Evolutionary conservation across 129 eudicot genomes (phyloP).

Genomic region (Flaveria trinervia): DNA sequence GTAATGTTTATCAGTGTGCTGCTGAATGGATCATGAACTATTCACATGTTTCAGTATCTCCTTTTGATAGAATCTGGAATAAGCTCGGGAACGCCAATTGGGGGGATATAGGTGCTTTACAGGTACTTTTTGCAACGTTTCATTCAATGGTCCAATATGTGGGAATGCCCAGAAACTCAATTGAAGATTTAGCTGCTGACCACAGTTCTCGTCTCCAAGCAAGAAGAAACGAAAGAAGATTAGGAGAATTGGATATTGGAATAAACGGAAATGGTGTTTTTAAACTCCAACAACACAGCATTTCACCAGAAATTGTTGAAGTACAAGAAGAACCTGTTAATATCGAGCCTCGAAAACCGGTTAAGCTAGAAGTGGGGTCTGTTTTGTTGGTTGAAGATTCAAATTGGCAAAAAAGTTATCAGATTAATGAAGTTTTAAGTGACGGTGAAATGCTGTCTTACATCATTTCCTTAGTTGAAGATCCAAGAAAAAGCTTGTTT

Average conservation of each 20-base stretch:
- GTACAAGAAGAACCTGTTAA: slow-evolving; percentile 67
- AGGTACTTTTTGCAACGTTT: slow-evolving; percentile 85
- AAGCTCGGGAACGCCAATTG: slow-evolving; percentile 95
- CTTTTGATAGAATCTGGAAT: slow-evolving; percentile 91
- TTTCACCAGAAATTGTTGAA: slow-evolving; percentile 94
- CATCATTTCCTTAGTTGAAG: slow-evolving; percentile 61
- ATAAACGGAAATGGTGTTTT: slow-evolving; percentile 71
- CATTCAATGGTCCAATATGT: slow-evolving; percentile 75
- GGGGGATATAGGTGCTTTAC: slow-evolving; percentile 93
- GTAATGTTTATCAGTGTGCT: slow-evolving; percentile 74
- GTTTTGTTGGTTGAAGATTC: slow-evolving; percentile 77
- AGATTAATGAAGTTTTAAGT: slow-evolving; percentile 50
- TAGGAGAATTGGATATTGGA: slow-evolving; percentile 61
- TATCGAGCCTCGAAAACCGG: slow-evolving; percentile 46
- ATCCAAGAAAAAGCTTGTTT: slow-evolving; percentile 57
- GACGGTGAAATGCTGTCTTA: slow-evolving; percentile 67
- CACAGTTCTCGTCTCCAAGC: slow-evolving; percentile 91
- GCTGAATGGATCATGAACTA: slow-evolving; percentile 77
- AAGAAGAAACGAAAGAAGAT: slow-evolving; percentile 76
- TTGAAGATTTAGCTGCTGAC: slow-evolving; percentile 97
- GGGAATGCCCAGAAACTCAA: slow-evolving; percentile 70
- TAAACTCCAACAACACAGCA: slow-evolving; percentile 58
- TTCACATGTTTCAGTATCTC: slow-evolving; percentile 64
- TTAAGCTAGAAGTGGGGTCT: slow-evolving; percentile 77
- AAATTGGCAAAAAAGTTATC: slow-evolving; percentile 61